phyloP scores from a whole-genome alignment of 1,284 basidiomycete genomes.

The Inonotus obliquus region DNA sequence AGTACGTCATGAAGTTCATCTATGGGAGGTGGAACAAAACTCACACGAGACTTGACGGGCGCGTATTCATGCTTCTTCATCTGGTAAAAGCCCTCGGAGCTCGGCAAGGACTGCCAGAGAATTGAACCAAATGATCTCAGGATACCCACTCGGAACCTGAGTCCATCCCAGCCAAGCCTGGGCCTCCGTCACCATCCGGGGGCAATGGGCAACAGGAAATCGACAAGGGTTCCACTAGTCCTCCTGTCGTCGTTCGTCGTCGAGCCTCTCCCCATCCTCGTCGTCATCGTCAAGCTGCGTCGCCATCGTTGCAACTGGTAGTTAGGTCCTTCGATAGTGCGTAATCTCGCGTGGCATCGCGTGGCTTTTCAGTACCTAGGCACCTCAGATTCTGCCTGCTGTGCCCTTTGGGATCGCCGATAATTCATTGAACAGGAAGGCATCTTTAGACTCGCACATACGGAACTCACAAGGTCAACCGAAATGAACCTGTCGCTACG shows the following conservation, averaged over 20 bases:
- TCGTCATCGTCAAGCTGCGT: neutral
- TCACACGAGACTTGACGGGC: neutral
- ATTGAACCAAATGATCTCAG: neutral
- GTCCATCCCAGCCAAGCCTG: neutral
- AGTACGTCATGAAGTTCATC: neutral
- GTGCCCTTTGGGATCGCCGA: neutral
- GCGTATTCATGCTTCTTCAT: neutral
- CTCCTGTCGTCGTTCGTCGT: neutral
- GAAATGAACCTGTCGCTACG: conserved; percentile 11
- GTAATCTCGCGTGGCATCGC: neutral
- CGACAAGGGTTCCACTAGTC: neutral
- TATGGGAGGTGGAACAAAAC: neutral
- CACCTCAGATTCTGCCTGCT: neutral
- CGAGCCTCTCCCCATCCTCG: neutral
- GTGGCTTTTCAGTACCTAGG: conserved; percentile 5
- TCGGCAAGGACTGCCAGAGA: neutral
- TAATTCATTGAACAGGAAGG: neutral
- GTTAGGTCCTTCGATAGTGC: neutral
- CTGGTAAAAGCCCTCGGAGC: neutral
- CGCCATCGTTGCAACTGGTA: neutral
- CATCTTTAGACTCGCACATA: too few species aligned
- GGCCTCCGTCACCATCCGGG: neutral
- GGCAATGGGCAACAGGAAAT: neutral
- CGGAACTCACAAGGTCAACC: conserved; percentile 1
- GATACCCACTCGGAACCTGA: neutral